Evolutionary conservation across 345 rosid species (phyloP).

Genomic region (Dimocarpus longan): DNA sequence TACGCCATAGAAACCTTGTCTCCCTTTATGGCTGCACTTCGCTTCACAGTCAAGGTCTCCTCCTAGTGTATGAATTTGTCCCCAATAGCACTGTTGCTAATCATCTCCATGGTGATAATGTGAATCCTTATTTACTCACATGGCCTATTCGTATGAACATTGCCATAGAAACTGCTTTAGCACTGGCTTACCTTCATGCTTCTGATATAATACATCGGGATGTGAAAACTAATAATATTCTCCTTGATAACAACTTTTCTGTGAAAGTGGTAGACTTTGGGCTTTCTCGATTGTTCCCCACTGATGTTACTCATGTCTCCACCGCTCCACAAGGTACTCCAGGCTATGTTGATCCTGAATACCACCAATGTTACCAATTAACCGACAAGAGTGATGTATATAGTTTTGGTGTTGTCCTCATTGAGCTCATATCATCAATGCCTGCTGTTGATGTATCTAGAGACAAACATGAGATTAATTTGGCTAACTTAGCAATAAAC

Average conservation of each 20-base stretch:
- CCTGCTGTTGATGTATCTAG: constrained; percentile 70
- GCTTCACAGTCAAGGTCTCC: constrained; percentile 52
- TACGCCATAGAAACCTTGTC: constrained; percentile 67
- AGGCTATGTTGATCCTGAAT: constrained; percentile 71
- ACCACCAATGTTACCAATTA: constrained; percentile 62
- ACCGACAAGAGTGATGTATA: constrained; percentile 70
- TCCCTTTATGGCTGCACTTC: constrained; percentile 73
- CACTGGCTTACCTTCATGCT: constrained; percentile 68
- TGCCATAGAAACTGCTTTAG: constrained; percentile 65
- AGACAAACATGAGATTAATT: constrained; percentile 54
- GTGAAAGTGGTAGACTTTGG: constrained; percentile 82
- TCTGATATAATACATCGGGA: constrained; percentile 62
- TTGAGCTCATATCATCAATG: constrained; percentile 63
- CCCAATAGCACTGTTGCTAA: constrained; percentile 66
- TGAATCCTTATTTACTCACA: constrained; percentile 31
- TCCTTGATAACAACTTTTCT: constrained; percentile 51
- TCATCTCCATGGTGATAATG: constrained; percentile 55
- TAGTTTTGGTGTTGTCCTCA: constrained; percentile 73
- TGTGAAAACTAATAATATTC: constrained; percentile 71
- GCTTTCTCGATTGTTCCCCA: constrained; percentile 55
- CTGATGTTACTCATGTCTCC: constrained; percentile 63
- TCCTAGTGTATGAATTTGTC: constrained; percentile 68
- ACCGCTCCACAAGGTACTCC: constrained; percentile 83
- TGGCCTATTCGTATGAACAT: constrained; percentile 65
- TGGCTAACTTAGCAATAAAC: constrained; percentile 62